Evolutionary conservation across 2,329 filamentous ascomycete genomes (phyloP).

Genomic region (Aureobasidium leucospermi): DNA sequence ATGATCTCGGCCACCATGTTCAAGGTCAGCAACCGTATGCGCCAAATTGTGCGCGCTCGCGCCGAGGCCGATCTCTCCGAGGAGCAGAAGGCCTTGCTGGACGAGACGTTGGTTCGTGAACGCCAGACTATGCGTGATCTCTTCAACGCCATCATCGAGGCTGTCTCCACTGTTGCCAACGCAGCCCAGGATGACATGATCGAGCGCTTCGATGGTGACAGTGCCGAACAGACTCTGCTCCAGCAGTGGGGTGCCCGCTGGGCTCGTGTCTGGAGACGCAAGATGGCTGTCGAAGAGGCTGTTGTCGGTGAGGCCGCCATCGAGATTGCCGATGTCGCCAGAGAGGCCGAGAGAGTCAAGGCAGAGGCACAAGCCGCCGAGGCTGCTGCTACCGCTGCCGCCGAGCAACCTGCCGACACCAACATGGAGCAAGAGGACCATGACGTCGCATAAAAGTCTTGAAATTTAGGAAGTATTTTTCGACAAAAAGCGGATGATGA

Average conservation of each 20-base stretch:
- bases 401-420: background rate
- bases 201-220: conserved; percentile 55
- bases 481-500: background rate
- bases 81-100: conserved; percentile 53
- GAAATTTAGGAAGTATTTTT: background rate
- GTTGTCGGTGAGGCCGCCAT: conserved; percentile 51
- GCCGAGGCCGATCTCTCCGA: conserved; percentile 36
- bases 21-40: conserved; percentile 81
- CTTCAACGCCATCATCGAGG: conserved; percentile 74
- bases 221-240: conserved; percentile 57
- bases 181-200: conserved; percentile 70
- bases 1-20: conserved; percentile 80
- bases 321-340: conserved; percentile 32
- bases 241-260: conserved; percentile 78
- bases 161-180: conserved; percentile 62
- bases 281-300: conserved; percentile 78
- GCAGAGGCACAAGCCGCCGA: background rate
- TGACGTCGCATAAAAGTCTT: conserved; percentile 1
- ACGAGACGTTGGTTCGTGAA: conserved; percentile 63
- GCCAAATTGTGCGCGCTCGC: conserved; percentile 65
- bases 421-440: conserved; percentile 5
- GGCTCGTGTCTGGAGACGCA: conserved; percentile 75
- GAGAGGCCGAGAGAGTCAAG: conserved; percentile 9
- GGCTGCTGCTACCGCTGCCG: background rate
- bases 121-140: conserved; percentile 67